Evolutionary conservation across 2,329 filamentous ascomycete species (phyloP).

Genomic region (Cadophora malorum): DNA sequence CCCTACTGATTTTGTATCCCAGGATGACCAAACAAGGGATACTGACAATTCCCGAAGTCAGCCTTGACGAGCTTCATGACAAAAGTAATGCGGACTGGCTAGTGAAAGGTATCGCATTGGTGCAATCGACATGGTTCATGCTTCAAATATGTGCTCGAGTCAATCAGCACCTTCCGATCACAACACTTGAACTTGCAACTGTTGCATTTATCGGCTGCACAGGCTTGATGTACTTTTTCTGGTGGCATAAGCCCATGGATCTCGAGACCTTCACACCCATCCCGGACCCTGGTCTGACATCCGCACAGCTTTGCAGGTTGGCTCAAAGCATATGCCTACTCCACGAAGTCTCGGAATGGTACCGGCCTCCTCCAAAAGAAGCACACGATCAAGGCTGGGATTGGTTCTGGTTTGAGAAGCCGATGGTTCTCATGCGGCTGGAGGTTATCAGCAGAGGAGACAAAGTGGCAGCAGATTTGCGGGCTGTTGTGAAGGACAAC

Average conservation of each 20-base stretch:
- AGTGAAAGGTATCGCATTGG: constrained; percentile 4
- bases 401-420: constrained; percentile 12
- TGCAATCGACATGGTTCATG: constrained; percentile 4
- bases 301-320: neutral
- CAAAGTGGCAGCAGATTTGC: constrained; percentile 3
- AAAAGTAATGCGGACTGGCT: constrained; percentile 9
- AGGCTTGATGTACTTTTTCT: constrained; percentile 7
- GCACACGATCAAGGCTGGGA: constrained; percentile 6
- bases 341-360: constrained; percentile 8
- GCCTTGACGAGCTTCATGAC: constrained; percentile 1
- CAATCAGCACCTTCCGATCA: neutral
- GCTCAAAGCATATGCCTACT: constrained; percentile 8
- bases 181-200: constrained; percentile 10
- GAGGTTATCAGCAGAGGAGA: neutral
- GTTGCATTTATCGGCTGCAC: constrained; percentile 8
- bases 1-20: neutral
- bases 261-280: neutral
- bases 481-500: neutral
- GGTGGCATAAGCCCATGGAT: constrained; percentile 9
- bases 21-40: neutral
- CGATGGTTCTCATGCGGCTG: neutral
- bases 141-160: constrained; percentile 7
- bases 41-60: neutral
- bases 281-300: neutral
- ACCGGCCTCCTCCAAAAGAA: constrained; percentile 5